Evolutionary conservation across 768 basidiomycete genomes (phyloP).

Genomic region (Tulasnella sp.): DNA sequence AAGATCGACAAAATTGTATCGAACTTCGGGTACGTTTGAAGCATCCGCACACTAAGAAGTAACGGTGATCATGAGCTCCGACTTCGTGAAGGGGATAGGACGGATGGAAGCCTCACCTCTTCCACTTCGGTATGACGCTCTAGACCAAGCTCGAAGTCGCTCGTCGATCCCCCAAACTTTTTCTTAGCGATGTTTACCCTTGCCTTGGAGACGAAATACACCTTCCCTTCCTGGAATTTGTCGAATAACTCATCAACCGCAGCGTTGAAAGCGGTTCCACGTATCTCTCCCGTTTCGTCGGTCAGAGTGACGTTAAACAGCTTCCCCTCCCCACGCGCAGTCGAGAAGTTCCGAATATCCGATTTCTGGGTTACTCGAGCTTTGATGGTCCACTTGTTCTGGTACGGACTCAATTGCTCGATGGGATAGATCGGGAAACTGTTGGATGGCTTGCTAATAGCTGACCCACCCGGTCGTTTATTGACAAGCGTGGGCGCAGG

Average conservation of each 20-base stretch:
- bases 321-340: constrained; percentile 86
- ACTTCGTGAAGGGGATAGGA: neutral
- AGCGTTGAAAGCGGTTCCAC: constrained; percentile 83
- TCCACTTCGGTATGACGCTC: constrained; percentile 78
- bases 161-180: constrained; percentile 82
- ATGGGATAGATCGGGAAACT: constrained; percentile 58
- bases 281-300: constrained; percentile 91
- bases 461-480: neutral
- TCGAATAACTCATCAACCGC: constrained; percentile 76
- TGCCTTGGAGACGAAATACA: constrained; percentile 84
- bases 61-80: neutral
- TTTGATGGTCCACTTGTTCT: constrained; percentile 98
- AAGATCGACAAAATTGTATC: constrained; percentile 73
- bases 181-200: constrained; percentile 94
- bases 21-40: constrained; percentile 65
- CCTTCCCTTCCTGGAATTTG: constrained; percentile 83
- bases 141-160: constrained; percentile 90
- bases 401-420: constrained; percentile 90
- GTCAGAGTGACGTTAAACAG: constrained; percentile 87
- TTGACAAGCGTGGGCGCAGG: constrained; percentile 27
- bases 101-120: constrained; percentile 46
- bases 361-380: constrained; percentile 84
- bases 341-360: constrained; percentile 86
- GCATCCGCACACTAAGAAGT: constrained; percentile 65
- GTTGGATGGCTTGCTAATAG: constrained; percentile 2